Percentiles rank a stretch among this genome's conserved stretches.
These are phyloP conservation scores for Leccinum pellstonianum DNA, from an alignment of 768 basidiomycete genomes.

Conservation along the genomic window DNA sequence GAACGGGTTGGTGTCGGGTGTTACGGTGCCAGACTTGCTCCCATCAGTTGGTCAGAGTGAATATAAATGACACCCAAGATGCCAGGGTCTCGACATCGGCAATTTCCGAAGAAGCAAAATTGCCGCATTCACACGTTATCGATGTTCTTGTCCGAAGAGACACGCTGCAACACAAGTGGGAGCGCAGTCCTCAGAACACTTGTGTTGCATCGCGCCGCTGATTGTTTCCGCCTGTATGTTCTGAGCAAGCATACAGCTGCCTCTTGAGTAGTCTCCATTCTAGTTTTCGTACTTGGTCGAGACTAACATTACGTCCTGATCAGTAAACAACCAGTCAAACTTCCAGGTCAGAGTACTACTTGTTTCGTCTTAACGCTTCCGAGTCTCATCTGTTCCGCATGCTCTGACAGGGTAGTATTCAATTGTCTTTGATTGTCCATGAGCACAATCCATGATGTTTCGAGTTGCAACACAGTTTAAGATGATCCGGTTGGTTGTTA, in stretches of 20 bases:
- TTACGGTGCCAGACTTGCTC: not conserved
- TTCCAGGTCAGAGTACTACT: not conserved
- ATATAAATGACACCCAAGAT: not conserved
- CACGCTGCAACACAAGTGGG: conserved; percentile 34
- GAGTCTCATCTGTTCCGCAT: not conserved
- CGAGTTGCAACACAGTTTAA: no score
- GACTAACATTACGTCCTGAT: not conserved
- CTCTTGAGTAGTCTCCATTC: no score
- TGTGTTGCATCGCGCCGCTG: conserved; percentile 24
- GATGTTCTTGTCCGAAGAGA: not conserved
- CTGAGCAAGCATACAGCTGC: not conserved
- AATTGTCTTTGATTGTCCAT: no score
- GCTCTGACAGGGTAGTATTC: no score
- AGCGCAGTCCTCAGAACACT: conserved; percentile 49
- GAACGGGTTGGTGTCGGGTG: not conserved
- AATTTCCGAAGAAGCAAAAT: not conserved
- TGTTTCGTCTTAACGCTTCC: not conserved
- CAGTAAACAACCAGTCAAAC: not conserved
- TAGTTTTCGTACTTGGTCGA: not conserved
- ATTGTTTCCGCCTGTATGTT: not conserved
- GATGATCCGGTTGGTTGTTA: no score
- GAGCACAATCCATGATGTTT: no score
- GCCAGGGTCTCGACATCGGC: not conserved
- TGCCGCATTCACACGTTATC: not conserved
- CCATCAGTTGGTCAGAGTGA: not conserved